A percentile compares a stretch with the other conserved stretches of the same genome.
phyloP scores from a whole-genome alignment of 768 basidiomycete genomes.

The Sporobolomyces phaffii region DNA sequence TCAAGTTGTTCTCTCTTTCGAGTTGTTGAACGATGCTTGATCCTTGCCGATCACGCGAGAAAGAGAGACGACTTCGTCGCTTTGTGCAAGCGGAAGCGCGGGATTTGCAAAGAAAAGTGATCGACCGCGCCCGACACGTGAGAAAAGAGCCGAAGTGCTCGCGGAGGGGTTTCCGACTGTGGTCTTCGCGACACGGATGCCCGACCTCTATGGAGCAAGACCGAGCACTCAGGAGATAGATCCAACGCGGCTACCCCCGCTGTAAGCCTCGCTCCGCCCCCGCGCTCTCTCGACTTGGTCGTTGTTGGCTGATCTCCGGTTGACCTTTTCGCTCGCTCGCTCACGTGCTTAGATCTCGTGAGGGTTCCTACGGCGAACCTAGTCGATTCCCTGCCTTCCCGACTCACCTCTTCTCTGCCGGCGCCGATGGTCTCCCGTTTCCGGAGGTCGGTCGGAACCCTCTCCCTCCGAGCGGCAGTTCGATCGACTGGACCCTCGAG shows the following conservation, averaged over 20 bases:
- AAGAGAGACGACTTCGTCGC: too few species aligned
- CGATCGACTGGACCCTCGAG: constrained; percentile 32
- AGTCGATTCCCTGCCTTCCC: constrained; percentile 9
- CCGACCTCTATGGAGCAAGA: neutral
- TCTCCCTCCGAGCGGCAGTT: constrained; percentile 11
- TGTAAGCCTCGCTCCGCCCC: neutral
- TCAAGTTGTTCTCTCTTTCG: constrained; percentile 2
- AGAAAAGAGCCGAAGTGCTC: too few species aligned
- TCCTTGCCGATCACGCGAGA: too few species aligned
- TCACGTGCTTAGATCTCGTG: neutral
- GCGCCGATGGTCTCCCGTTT: neutral
- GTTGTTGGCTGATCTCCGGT: neutral
- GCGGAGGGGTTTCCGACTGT: too few species aligned
- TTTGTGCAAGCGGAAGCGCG: too few species aligned
- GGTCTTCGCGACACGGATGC: neutral
- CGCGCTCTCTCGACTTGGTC: too few species aligned
- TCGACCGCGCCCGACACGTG: too few species aligned
- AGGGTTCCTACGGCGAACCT: neutral
- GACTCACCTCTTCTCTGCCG: constrained; percentile 1
- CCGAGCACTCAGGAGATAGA: neutral
- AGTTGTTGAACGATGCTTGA: too few species aligned
- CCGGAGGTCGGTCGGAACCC: neutral
- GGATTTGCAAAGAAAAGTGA: too few species aligned
- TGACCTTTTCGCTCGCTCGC: neutral
- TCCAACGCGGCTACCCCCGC: too few species aligned